Evolutionary conservation across 2,329 filamentous ascomycete genomes (phyloP), one percentile per base, ranked within the genome.

Genomic region (Sordariomycetes sp.): DNA sequence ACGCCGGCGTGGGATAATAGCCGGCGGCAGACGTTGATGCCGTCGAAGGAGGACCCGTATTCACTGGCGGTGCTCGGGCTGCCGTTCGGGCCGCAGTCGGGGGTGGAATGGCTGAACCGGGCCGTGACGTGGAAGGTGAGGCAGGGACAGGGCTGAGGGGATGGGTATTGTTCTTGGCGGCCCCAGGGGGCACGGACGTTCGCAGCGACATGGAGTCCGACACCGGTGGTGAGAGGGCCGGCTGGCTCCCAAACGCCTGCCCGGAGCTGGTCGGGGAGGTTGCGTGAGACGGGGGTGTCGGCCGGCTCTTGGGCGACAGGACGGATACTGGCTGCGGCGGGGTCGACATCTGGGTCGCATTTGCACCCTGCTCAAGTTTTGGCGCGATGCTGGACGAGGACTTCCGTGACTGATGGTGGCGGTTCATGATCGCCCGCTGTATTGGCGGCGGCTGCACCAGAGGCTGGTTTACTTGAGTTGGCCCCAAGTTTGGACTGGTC

Each of bases 1-100:
- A 97, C 2, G 77, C 76, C 20, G 89, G 88, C 59, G 90, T 88
- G 55, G 89, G 85, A 69, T 96, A 97, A 73, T 88, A 96, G 57
- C 79, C 70, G 20, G 60, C 12, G 12, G 56, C 50, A 24, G 58
- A 54, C 24, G 35, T 59, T 34, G 67, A 65, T n/a, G 72, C 65
- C 59, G 74, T 70, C 48, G 65, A 56, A 48, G 69, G 64, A n/a
- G 63, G 60, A n/a, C 63, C 54, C 28, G 65, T 32, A 32, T 63
- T 46, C 58, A 62, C 46, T 60, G 66, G 40, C 24, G 35, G 28
- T 8, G 34, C 12, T 20, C 25, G 24, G 12, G 56, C 37, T 4
- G 34, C 50, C 18, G 56, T 11, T 25, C 25, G n/a, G 20, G 25
- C 48, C 16, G 48, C 46, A 4, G 56, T 48, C n/a, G 34, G 28